These are phyloP conservation scores for Phytophthora podocarpi DNA, from an alignment of 352 stramenopile species.

Conservation along the genomic window DNA sequence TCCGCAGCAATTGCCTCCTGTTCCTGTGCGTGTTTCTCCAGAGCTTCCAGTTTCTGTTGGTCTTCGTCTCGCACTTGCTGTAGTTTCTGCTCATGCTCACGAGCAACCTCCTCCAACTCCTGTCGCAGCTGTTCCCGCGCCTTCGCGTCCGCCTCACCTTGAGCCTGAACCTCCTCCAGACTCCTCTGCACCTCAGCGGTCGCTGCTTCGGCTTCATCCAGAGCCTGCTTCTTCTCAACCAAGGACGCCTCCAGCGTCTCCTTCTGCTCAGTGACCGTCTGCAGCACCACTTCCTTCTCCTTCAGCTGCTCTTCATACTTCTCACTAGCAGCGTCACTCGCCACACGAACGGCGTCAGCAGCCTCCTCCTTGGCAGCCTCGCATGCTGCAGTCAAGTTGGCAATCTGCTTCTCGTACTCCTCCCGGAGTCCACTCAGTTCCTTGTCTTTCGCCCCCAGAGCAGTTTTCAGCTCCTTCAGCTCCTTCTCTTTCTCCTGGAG, in stretches of 20 bases:
- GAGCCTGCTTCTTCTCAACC: constrained; percentile 34
- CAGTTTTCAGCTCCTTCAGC: constrained; percentile 40
- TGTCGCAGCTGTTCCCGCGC: constrained; percentile 23
- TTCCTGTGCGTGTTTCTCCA: constrained; percentile 32
- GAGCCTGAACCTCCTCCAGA: constrained; percentile 38
- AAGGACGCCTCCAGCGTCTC: constrained; percentile 38
- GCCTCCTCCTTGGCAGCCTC: constrained; percentile 45
- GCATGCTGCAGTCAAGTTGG: constrained; percentile 37
- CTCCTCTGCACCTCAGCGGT: constrained; percentile 16
- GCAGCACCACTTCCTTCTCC: constrained; percentile 35
- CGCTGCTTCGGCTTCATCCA: constrained; percentile 23
- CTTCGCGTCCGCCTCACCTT: constrained; percentile 20
- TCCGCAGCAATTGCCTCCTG: constrained; percentile 31
- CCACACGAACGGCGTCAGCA: constrained; percentile 31
- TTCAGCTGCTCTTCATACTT: constrained; percentile 41
- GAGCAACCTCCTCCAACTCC: constrained; percentile 15
- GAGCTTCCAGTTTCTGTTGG: constrained; percentile 15
- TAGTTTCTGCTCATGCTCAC: constrained; percentile 30
- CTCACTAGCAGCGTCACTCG: constrained; percentile 34
- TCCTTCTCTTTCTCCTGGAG: constrained; percentile 70
- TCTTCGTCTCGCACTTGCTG: constrained; percentile 23
- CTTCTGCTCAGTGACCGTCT: constrained; percentile 20
- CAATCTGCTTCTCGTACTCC: constrained; percentile 46
- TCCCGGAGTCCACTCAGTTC: constrained; percentile 40
- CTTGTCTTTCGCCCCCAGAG: constrained; percentile 47